Evolutionary conservation across 202 grass and related monocot genomes (phyloP).

Genomic region (Carex sylvatica): DNA sequence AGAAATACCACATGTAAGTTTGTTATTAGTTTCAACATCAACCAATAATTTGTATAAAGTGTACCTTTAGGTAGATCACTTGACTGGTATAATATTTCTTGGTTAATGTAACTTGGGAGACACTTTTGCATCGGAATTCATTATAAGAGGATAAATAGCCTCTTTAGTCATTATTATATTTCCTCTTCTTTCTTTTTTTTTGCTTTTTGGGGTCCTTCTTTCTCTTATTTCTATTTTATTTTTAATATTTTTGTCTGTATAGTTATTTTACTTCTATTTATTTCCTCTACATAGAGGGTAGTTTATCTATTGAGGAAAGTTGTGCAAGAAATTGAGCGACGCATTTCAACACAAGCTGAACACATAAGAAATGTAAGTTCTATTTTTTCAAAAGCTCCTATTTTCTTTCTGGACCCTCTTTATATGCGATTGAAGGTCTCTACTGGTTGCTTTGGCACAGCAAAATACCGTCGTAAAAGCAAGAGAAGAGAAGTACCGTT

Average conservation of each 20-base stretch:
- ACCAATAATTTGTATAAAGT: conserved; percentile 28
- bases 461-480: conserved; percentile 80
- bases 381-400: not conserved
- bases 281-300: conserved; percentile 56
- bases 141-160: not conserved
- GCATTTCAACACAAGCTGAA: conserved; percentile 85
- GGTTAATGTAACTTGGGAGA: not conserved
- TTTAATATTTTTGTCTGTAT: conserved; percentile 17
- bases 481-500: conserved; percentile 74
- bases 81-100: conserved; percentile 3
- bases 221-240: not conserved
- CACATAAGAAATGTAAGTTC: conserved; percentile 90
- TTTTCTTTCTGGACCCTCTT: not conserved
- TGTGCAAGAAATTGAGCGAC: conserved; percentile 79
- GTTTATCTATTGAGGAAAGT: conserved; percentile 86
- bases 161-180: not conserved
- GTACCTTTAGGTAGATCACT: not conserved
- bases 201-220: not conserved
- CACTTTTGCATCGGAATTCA: not conserved
- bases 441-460: conserved; percentile 44
- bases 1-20: conserved; percentile 85
- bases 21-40: conserved; percentile 8
- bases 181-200: not conserved
- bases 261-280: conserved; percentile 21
- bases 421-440: conserved; percentile 12